Base-by-base conservation (phyloP, 352 stramenopile genomes). In the Pythium phragmiticola region DNA sequence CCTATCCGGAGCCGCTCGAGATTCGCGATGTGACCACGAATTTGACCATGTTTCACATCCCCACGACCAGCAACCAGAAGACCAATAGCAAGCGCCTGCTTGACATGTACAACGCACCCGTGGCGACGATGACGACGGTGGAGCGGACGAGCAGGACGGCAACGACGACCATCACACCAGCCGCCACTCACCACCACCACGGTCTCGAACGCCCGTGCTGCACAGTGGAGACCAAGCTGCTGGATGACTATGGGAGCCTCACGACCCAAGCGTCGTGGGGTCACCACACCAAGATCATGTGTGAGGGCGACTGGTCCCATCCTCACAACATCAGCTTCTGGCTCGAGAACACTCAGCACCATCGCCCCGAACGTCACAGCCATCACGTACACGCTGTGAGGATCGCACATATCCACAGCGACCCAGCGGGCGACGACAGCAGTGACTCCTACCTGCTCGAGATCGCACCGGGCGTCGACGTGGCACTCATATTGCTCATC, bases 21-120 rank as follows among this genome's bases (percentile, higher is more conserved):
- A 65, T 65, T 49, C 58, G 58, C 28, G 49, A 65, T 42, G 49
- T 52, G 11, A 37, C 37, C 13, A 59, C 58, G 21, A 65, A 65
- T 26, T 33, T 65, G 30, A 58, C 46, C 28, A 65, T 65, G 58
- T 65, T 65, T 41, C 49, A 39, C 39, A 42, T 65, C 19, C 48
- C 49, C 14, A 23, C 58, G 26, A 57, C 42, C n/a, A 11, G 11
- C 43, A 33, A 11, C 7, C 33, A 21, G 17, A 19, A 39, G 17
- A 36, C 14, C 3, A 16, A 33, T 11, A 52, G 23, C 48, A 52
- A 57, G 49, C 47, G 58, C 0, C 28, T 65, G 26, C 26, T 65
- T 14, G 58, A 65, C n/a, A 57, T 58, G 58, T 65, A 65, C 39
- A 65, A 65, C 48, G 49, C 46, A 26, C 58, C 58, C 2, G 49